Conservation (phyloP, 2,329 filamentous ascomycete species). For the Pyrenophora teres region DNA sequence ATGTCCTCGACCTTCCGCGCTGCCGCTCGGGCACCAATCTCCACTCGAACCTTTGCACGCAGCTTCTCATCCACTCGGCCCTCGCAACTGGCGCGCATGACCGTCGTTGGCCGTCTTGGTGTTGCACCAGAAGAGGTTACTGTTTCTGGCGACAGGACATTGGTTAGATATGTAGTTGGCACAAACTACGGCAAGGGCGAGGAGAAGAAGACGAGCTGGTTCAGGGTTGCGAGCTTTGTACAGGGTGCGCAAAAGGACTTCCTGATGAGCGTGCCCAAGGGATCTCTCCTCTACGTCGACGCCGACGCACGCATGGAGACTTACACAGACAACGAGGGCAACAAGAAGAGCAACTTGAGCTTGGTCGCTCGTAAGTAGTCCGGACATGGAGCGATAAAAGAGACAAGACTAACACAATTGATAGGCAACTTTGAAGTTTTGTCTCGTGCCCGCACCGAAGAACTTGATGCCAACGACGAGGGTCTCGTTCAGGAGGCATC, state of each 20-base stretch:
- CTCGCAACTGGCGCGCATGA: constrained; percentile 75
- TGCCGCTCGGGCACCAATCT: constrained; percentile 52
- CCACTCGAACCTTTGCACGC: constrained; percentile 58
- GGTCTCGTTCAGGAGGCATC: constrained; percentile 40
- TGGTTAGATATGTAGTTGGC: constrained; percentile 78
- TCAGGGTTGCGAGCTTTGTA: constrained; percentile 75
- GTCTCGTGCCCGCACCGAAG: constrained; percentile 31
- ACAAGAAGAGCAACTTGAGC: constrained; percentile 66
- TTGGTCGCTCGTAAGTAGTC: constrained; percentile 76
- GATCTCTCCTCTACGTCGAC: constrained; percentile 80
- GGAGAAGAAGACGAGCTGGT: constrained; percentile 82
- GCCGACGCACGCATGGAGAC: constrained; percentile 72
- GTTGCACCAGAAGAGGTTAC: constrained; percentile 77
- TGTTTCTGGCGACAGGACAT: constrained; percentile 72
- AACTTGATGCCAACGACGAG: constrained; percentile 38
- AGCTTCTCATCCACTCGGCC: constrained; percentile 73
- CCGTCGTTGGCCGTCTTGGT: constrained; percentile 83
- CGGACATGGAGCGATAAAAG: neutral
- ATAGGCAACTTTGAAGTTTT: constrained; percentile 46
- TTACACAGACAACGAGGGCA: constrained; percentile 70
- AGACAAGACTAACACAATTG: constrained; percentile 2
- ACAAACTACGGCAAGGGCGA: constrained; percentile 69
- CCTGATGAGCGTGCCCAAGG: constrained; percentile 76
- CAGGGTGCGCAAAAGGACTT: constrained; percentile 73
- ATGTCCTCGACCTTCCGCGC: constrained; percentile 52